A percentile compares a stretch with the other conserved stretches of the same genome.
phyloP scores from a whole-genome alignment of 805 yeast genomes.

The Cyberlindnera galapagoensis region DNA sequence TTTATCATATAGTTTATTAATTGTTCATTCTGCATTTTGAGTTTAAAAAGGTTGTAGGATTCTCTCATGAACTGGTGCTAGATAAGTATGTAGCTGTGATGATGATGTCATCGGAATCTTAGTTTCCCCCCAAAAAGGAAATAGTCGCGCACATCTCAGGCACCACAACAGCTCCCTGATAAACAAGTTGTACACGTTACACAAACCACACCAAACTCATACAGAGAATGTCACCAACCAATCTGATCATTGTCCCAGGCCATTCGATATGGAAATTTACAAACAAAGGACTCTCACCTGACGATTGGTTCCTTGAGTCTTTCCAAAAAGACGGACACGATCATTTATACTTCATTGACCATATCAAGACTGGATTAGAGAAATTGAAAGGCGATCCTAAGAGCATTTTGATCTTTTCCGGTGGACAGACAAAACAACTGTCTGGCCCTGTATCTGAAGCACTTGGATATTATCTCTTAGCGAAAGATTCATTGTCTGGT shows the following conservation, averaged over 20 bases:
- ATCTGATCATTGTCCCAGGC: conserved; percentile 49
- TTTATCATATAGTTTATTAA: no score
- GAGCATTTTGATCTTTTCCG: conserved; percentile 43
- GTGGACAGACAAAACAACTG: conserved; percentile 63
- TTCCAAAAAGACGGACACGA: conserved; percentile 69
- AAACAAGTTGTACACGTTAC: no score
- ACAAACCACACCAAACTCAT: conserved; percentile 1
- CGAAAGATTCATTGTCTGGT: conserved; percentile 18
- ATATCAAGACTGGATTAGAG: conserved; percentile 41
- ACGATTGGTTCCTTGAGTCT: conserved; percentile 61
- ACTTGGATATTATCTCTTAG: conserved; percentile 45
- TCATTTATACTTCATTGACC: conserved; percentile 58
- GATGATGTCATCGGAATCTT: no score
- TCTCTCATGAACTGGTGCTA: no score
- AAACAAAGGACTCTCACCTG: conserved; percentile 37
- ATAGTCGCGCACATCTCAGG: no score
- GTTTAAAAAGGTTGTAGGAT: no score
- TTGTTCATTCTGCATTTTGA: no score
- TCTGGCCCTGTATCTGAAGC: conserved; percentile 58
- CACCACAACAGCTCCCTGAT: no score
- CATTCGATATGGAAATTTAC: conserved; percentile 54
- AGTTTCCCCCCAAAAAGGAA: no score
- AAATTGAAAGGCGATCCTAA: conserved; percentile 28
- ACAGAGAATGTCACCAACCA: conserved; percentile 2
- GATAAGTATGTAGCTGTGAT: no score